These are phyloP conservation scores for Sporobolomyces pararoseus DNA, from an alignment of 768 basidiomycete genomes.

Conservation along the genomic window DNA sequence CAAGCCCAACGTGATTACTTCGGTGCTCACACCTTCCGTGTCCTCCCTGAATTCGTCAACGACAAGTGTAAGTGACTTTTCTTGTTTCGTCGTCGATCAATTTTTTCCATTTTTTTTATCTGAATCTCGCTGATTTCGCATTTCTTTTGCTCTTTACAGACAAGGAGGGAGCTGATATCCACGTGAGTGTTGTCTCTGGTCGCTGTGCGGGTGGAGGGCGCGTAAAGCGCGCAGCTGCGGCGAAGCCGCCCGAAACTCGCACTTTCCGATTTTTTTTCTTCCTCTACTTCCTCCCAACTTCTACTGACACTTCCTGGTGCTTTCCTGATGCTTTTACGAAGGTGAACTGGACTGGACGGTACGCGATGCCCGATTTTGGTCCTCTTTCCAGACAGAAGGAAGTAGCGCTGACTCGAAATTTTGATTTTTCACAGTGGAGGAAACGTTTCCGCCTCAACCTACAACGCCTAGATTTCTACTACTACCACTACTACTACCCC, in stretches of 20 bases:
- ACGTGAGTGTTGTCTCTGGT: too few species aligned
- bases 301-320: too few species aligned
- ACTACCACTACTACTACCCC: background rate
- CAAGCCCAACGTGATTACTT: constrained; percentile 95
- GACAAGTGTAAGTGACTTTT: constrained; percentile 45
- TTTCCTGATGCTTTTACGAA: too few species aligned
- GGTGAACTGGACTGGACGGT: constrained; percentile 26
- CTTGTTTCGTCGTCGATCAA: constrained; percentile 6
- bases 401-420: background rate
- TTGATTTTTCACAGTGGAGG: constrained; percentile 5
- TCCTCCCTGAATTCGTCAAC: constrained; percentile 87
- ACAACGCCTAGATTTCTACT: constrained; percentile 1
- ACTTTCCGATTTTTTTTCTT: too few species aligned
- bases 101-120: background rate
- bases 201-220: too few species aligned
- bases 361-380: background rate
- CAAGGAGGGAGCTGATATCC: constrained; percentile 52
- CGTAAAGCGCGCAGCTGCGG: too few species aligned
- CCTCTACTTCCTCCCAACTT: too few species aligned
- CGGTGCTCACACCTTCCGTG: constrained; percentile 93
- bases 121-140: background rate
- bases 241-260: too few species aligned
- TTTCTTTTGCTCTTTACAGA: constrained; percentile 7
- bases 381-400: background rate
- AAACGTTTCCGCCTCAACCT: constrained; percentile 26